Evolutionary conservation across 2,329 filamentous ascomycete species (phyloP).

Genomic region (Apiospora saccharicola): DNA sequence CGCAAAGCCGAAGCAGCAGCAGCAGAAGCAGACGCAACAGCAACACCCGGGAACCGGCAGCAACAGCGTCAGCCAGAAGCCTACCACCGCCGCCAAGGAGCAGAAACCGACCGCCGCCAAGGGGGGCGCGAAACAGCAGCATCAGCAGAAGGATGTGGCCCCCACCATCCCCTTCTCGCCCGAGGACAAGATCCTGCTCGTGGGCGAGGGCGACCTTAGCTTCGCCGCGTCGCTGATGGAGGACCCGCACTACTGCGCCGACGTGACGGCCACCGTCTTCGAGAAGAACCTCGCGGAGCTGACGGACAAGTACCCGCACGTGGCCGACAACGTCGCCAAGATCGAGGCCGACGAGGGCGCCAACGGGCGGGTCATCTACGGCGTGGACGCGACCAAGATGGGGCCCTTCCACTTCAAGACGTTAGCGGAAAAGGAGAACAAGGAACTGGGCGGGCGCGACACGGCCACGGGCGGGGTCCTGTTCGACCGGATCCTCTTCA

Average conservation of each 20-base stretch:
- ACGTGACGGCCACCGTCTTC: conserved; percentile 74
- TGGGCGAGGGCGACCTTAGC: conserved; percentile 84
- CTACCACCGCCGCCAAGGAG: conserved; percentile 28
- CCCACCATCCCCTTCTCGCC: conserved; percentile 73
- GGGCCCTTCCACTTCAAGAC: conserved; percentile 51
- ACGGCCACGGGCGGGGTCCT: conserved; percentile 35
- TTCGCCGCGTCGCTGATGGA: conserved; percentile 73
- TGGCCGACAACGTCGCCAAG: conserved; percentile 62
- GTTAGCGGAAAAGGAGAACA: neutral
- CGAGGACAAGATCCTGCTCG: conserved; percentile 73
- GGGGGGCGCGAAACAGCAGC: conserved; percentile 29
- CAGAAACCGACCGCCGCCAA: conserved; percentile 25
- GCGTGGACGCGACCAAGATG: conserved; percentile 73
- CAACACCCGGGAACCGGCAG: conserved; percentile 25
- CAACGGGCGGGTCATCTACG: conserved; percentile 60
- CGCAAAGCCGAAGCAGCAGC: conserved; percentile 12
- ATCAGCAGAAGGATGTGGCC: conserved; percentile 41
- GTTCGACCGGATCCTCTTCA: conserved; percentile 88
- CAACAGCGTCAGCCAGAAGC: conserved; percentile 31
- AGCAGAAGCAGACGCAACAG: neutral
- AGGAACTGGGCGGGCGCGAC: conserved; percentile 42
- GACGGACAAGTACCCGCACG: conserved; percentile 77
- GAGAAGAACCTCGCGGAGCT: conserved; percentile 67
- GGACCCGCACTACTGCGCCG: conserved; percentile 67
- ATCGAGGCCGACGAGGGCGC: conserved; percentile 50